A percentile compares a stretch with the other conserved stretches of the same genome.
phyloP scores from a whole-genome alignment of 306 rosid genomes.

The Prinsepia uniflora region DNA sequence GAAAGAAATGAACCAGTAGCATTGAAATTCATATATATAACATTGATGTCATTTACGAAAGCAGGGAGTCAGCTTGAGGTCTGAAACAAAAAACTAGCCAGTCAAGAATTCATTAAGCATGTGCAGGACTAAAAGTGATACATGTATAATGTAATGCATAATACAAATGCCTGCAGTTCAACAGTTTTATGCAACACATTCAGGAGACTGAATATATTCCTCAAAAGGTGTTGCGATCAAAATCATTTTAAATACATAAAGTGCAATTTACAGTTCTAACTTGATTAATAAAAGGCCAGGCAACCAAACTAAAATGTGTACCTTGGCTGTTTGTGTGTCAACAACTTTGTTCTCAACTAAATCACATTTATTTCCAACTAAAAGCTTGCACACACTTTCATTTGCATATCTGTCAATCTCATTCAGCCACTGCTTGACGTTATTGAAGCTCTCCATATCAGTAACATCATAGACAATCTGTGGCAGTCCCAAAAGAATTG shows the following conservation, averaged over 20 bases:
- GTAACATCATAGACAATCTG: slow-evolving; percentile 99
- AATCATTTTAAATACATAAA: neutral
- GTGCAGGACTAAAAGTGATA: neutral
- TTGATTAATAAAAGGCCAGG: neutral
- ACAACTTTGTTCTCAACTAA: slow-evolving; percentile 80
- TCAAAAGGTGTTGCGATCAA: neutral
- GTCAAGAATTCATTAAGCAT: neutral
- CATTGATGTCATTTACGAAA: neutral
- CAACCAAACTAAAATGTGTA: slow-evolving; percentile 22
- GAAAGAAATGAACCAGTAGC: neutral
- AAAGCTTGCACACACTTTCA: slow-evolving; percentile 89
- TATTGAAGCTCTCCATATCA: slow-evolving; percentile 93
- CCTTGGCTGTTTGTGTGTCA: slow-evolving; percentile 85
- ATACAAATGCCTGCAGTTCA: neutral
- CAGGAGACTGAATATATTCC: neutral
- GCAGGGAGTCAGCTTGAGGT: neutral
- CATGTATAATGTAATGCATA: neutral
- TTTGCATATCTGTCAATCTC: slow-evolving; percentile 95
- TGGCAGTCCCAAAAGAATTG: slow-evolving; percentile 28
- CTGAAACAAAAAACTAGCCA: neutral
- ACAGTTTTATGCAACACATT: neutral
- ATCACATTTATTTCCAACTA: slow-evolving; percentile 92
- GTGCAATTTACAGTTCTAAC: neutral
- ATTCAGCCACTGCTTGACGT: slow-evolving; percentile 93
- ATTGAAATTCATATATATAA: neutral